Evolutionary conservation across 2,329 filamentous ascomycete species (phyloP), one percentile per base, ranked within the genome.

Genomic region (Claviceps lovelessii): DNA sequence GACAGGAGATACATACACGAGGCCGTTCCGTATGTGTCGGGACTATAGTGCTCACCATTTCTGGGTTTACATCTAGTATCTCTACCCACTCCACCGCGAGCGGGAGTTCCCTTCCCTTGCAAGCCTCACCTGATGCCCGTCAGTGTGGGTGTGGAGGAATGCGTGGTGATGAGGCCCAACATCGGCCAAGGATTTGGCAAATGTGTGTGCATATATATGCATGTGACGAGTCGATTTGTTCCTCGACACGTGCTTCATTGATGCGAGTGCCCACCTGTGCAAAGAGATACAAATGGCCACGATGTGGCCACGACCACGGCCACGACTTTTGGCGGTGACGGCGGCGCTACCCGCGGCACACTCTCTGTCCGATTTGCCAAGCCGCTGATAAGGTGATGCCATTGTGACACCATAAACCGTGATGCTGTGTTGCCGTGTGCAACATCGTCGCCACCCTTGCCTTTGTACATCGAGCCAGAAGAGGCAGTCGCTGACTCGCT

Each of bases 21-120:
- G 19, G 19, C 23, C n/a, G 41, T 54, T 51, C 29, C 8, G 39
- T 7, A 37, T 4, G 9, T 13, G 6, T 10, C 33, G 6, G 33
- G 33, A 35, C 23, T 23, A 23, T 23, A 23, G 2, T 23, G 9
- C 33, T 35, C 33, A 35, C 33, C 35, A 5, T 17, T 41, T 41
- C 13, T 7, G 37, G 15, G 37, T 17, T 17, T 41, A 5, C 37
- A 37, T 13, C 35, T 10, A 10, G 8, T 10, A 37, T 37, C 10
- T 23, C 23, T 23, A 51, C 42, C 52, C 44, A 19, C 31, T 54
- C 37, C 42, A n/a, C 42, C 33, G 37, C 53, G 31, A 47, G 51
- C 54, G 54, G 54, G 51, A 53, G 46, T 53, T 53, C 51, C 54
- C 54, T 55, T 50, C 45, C 39, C 51, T 50, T 41, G 50, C 46